phyloP scores from a whole-genome alignment of 2,329 filamentous ascomycete genomes.

The Aspergillus oerlinghausenensis region DNA sequence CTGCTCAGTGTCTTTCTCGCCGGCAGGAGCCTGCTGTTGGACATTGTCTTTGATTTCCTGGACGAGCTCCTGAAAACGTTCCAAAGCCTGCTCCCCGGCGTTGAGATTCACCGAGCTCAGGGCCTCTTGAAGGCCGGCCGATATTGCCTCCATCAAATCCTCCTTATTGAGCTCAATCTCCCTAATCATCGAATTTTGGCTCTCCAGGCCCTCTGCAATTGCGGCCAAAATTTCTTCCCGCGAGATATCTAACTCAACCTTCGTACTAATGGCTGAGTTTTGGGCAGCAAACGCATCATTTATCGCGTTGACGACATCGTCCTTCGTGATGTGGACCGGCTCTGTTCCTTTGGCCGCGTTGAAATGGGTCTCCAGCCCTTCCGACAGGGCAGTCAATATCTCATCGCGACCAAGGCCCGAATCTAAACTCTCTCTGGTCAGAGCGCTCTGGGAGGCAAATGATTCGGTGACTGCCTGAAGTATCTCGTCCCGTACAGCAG shows the following conservation, averaged over 20 bases:
- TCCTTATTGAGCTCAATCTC: constrained; percentile 57
- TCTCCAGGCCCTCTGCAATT: constrained; percentile 55
- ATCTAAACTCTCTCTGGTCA: constrained; percentile 27
- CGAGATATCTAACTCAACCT: constrained; percentile 43
- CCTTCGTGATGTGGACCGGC: constrained; percentile 24
- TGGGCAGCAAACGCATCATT: constrained; percentile 31
- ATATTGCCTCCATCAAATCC: constrained; percentile 56
- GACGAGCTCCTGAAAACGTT: constrained; percentile 55
- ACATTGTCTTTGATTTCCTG: constrained; percentile 61
- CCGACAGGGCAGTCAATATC: constrained; percentile 56
- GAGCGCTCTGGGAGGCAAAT: constrained; percentile 28
- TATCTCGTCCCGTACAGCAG: constrained; percentile 29
- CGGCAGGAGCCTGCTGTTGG: constrained; percentile 75
- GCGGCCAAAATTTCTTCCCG: constrained; percentile 54
- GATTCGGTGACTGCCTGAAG: constrained; percentile 26
- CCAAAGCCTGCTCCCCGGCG: constrained; percentile 56
- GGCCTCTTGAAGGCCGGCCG: constrained; percentile 52
- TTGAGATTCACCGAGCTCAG: constrained; percentile 46
- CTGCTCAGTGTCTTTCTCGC: constrained; percentile 79
- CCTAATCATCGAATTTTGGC: constrained; percentile 42
- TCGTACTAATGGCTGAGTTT: constrained; percentile 25
- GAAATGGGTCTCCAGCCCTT: constrained; percentile 50
- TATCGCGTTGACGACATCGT: constrained; percentile 27
- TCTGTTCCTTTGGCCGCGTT: constrained; percentile 53
- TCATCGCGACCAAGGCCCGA: constrained; percentile 49